Base-by-base conservation (phyloP, 2,329 filamentous ascomycete species). In the Lachnellula suecica region DNA sequence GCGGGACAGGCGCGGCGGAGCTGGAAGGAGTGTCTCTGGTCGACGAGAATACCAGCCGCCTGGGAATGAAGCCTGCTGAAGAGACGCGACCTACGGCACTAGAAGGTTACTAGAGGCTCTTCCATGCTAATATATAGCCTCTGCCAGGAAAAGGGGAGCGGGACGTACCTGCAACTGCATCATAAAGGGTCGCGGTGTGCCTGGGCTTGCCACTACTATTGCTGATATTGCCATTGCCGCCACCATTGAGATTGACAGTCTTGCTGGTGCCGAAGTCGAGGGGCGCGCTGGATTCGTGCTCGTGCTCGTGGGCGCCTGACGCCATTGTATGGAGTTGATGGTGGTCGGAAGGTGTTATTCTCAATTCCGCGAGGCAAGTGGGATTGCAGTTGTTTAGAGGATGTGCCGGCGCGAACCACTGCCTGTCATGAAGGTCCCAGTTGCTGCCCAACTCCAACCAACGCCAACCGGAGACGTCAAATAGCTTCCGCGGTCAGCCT, bases 161-260 rank as follows among this genome's bases (percentile, higher is more conserved):
- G 15, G 3, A 34, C n/a, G 59, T 66, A 87, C 86, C 85, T 63
- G 86, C 85, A 49, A 89, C 85, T 15, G 86, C 87, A 70, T 91
- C 87, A 68, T 87, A 91, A 19, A 91, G 70, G 19, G 78, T 89
- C 37, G 79, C 76, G 4, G 37, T 23, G 19, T 41, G 49, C 27
- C 24, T 29, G 13, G 29, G 17, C 47, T 43, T 66, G 62, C 44
- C 71, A 66, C 61, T 66, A 67, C 15, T n/a, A n/a, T n/a, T n/a
- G n/a, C n/a, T n/a, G n/a, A n/a, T n/a, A n/a, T n/a, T n/a, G n/a
- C n/a, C n/a, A n/a, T n/a, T n/a, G n/a, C n/a, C n/a, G n/a, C n/a
- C n/a, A n/a, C n/a, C n/a, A n/a, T n/a, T n/a, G n/a, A n/a, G n/a
- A n/a, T n/a, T n/a, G n/a, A 20, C 42, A 31, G 23, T 25, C 20